Percentiles rank a stretch among this genome's conserved stretches.
Conservation (phyloP, 139 green algal genomes). For the Gonium pectorale region DNA sequence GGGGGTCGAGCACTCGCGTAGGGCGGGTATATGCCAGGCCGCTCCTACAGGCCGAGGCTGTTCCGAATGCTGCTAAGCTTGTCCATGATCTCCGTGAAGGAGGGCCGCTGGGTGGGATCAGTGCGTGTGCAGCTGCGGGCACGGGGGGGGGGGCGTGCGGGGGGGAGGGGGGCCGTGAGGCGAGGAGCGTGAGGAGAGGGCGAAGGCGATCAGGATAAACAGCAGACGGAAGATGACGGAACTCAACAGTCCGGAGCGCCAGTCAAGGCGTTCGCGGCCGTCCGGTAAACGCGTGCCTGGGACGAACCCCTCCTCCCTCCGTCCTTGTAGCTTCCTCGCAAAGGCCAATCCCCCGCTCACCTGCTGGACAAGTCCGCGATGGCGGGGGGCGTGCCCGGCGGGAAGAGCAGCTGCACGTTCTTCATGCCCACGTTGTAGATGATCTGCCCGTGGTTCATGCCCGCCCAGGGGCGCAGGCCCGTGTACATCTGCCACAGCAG, state of each 20-base stretch:
- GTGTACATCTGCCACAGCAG: slow-evolving; percentile 69
- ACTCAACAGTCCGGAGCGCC: too few relatives aligned
- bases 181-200: neutral
- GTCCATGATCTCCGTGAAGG: slow-evolving; percentile 17
- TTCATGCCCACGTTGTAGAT: slow-evolving; percentile 46
- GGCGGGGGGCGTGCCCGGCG: slow-evolving; percentile 41
- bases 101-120: slow-evolving; percentile 4
- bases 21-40: too few relatives aligned
- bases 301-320: too few relatives aligned
- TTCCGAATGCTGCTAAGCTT: slow-evolving; percentile 21
- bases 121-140: slow-evolving; percentile 33
- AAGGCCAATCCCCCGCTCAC: neutral
- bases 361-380: slow-evolving; percentile 43
- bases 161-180: neutral
- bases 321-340: neutral
- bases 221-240: too few relatives aligned
- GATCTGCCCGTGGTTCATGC: slow-evolving; percentile 53
- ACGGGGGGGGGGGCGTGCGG: neutral
- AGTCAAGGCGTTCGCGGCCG: too few relatives aligned
- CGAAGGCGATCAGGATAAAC: too few relatives aligned
- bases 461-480: slow-evolving; percentile 52
- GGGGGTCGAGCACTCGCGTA: too few relatives aligned
- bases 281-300: too few relatives aligned
- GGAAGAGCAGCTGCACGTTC: slow-evolving; percentile 48
- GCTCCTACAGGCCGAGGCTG: slow-evolving; percentile 29